Evolutionary conservation across 2,329 filamentous ascomycete genomes (phyloP), one percentile per base, ranked within the genome.

Genomic region (Cercospora sojina): DNA sequence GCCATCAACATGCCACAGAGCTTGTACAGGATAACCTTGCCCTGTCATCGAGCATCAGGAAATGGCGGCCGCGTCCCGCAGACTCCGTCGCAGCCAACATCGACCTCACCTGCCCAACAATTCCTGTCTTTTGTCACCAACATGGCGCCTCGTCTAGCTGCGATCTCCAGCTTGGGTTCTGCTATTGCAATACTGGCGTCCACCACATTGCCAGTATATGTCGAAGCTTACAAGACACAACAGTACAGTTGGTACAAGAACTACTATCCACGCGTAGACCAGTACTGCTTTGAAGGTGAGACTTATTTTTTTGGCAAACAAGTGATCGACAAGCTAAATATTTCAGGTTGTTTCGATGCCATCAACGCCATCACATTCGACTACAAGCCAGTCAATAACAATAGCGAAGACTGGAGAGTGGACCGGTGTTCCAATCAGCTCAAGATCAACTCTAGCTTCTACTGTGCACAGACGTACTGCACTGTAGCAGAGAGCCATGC

Each of bases 391-490:
- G 32, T 49, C 18, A 59, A 51, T 3, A 29, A 29, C 4, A 13
- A 41, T n/a, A 51, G 43, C 12, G 55, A 63, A 16, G 64, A 59
- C 23, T 68, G 64, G 38, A 62, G 61, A 38, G 16, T 67, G n/a
- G 64, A 63, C 25, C 41, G 59, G 16, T 70, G 66, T 53, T 55
- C 59, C 29, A 66, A 70, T 29, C 49, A 31, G n/a, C 67, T 64
- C 25, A 59, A 62, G 35, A 61, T 69, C 56, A 64, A 65, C 31
- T 70, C 68, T 5, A 63, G 64, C 2, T 58, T 64, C 29, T 59
- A 65, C 60, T 70, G 67, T 51, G 67, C 67, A 7, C 68, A 70
- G 53, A 65, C 59, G 13, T 70, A 70, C 38, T 70, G 68, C 43
- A 65, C 62, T n/a, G 41, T 32, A 5, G 47, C 56, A n/a, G 64